phyloP scores from a whole-genome alignment of 2,329 filamentous ascomycete genomes.

The Laburnicola sp. region DNA sequence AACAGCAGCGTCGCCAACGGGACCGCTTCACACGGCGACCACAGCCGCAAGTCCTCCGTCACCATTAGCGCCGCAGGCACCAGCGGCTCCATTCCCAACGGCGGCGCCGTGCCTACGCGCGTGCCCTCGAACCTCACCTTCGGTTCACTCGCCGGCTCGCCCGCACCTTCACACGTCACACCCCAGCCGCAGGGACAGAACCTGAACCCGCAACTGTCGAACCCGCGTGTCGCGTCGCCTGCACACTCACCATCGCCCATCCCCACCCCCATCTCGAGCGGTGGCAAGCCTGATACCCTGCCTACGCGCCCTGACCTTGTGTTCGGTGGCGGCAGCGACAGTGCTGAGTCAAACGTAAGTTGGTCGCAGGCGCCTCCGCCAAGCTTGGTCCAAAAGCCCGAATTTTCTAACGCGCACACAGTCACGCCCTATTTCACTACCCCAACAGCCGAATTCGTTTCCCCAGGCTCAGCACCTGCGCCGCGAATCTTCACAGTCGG shows the following conservation, averaged over 20 bases:
- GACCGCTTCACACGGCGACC: constrained; percentile 60
- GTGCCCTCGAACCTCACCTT: constrained; percentile 70
- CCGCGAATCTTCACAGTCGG: constrained; percentile 82
- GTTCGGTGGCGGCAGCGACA: constrained; percentile 77
- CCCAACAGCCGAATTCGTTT: constrained; percentile 49
- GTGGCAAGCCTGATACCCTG: constrained; percentile 75
- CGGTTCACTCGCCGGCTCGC: constrained; percentile 68
- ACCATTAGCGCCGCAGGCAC: constrained; percentile 86
- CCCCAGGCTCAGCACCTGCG: constrained; percentile 76
- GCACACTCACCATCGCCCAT: constrained; percentile 90
- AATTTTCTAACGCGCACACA: constrained; percentile 48
- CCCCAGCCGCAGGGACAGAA: constrained; percentile 66
- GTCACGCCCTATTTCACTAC: constrained; percentile 67
- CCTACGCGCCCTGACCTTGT: constrained; percentile 70
- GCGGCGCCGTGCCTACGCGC: constrained; percentile 64
- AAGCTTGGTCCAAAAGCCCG: constrained; percentile 18
- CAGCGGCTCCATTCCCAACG: constrained; percentile 75
- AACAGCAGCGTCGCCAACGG: constrained; percentile 73
- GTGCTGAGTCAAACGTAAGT: constrained; percentile 70
- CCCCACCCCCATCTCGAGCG: constrained; percentile 84
- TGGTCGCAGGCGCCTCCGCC: constrained; percentile 25
- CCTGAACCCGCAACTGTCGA: constrained; percentile 57
- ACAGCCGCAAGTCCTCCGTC: constrained; percentile 86
- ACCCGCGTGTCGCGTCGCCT: constrained; percentile 79
- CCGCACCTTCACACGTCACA: constrained; percentile 67